Conservation (phyloP, 176 grass and related monocot species). For the Oropetium thomaeum region DNA sequence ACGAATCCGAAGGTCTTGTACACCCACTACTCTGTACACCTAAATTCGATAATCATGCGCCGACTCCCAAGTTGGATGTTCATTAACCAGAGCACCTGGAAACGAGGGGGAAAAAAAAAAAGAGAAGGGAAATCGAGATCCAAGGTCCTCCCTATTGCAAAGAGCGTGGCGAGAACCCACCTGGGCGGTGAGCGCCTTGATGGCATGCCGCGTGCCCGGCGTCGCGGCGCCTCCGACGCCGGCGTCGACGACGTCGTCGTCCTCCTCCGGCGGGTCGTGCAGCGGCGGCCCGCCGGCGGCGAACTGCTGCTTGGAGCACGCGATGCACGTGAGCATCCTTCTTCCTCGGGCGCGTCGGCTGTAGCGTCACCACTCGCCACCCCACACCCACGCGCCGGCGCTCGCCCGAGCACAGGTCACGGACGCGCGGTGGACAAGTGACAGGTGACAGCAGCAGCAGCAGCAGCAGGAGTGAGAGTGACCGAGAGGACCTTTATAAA, state of each 20-base stretch:
- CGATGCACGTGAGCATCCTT: conserved; percentile 93
- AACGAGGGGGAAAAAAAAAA: too few species aligned
- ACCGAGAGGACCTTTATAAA: not conserved
- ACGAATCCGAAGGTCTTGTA: not conserved
- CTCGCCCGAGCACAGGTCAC: not conserved
- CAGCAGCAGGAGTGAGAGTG: not conserved
- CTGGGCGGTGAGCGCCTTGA: conserved; percentile 90
- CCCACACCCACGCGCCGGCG: not conserved
- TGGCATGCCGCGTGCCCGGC: conserved; percentile 77
- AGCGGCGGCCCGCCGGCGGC: conserved; percentile 38
- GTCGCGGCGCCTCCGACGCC: conserved; percentile 37
- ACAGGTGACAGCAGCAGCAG: not conserved
- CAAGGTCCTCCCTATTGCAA: not conserved
- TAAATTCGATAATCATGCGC: not conserved
- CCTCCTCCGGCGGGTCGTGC: conserved; percentile 53
- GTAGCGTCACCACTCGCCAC: too few species aligned
- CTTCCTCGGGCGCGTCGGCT: not conserved
- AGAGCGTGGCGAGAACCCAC: conserved; percentile 35
- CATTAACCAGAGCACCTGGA: not conserved
- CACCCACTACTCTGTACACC: too few species aligned
- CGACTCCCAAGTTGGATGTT: not conserved
- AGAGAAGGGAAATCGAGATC: not conserved
- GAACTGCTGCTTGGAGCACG: conserved; percentile 84
- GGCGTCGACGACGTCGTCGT: conserved; percentile 34
- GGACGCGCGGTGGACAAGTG: not conserved